Evolutionary conservation across 2,329 filamentous ascomycete species (phyloP).

Genomic region (Ustilaginoidea virens): DNA sequence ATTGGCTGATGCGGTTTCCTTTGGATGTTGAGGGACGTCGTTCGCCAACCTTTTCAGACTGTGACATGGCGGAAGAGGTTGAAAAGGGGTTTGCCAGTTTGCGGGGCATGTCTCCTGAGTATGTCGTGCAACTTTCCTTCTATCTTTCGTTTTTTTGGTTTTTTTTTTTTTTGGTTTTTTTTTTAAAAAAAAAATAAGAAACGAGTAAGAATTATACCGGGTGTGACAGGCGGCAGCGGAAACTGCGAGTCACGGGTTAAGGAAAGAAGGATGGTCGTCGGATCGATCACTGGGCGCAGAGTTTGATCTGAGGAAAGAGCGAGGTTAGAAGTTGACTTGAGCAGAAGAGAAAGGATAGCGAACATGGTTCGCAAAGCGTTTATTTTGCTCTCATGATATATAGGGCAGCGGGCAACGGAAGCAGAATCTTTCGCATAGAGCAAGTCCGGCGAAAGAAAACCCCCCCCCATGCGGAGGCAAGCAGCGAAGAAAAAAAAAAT

Average conservation of each 20-base stretch:
- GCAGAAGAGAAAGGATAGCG: too few species aligned
- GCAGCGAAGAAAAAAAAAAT: too few species aligned
- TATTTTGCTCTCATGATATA: too few species aligned
- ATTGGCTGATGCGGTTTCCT: constrained; percentile 61
- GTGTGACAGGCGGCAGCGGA: not conserved
- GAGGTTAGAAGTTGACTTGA: not conserved
- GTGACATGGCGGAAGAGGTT: constrained; percentile 30
- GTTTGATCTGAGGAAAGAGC: constrained; percentile 1
- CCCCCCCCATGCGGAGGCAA: too few species aligned
- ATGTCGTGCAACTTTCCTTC: too few species aligned
- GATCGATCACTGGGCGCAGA: constrained; percentile 1
- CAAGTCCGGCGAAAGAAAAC: too few species aligned
- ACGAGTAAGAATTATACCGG: too few species aligned
- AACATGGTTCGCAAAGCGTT: too few species aligned
- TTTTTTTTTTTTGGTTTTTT: not conserved
- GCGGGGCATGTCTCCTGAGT: constrained; percentile 42
- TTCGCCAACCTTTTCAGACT: constrained; percentile 34
- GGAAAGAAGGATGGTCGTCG: too few species aligned
- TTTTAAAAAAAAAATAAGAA: not conserved
- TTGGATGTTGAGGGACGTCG: constrained; percentile 49
- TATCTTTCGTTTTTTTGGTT: too few species aligned
- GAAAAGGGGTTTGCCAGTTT: constrained; percentile 42
- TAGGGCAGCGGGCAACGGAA: too few species aligned
- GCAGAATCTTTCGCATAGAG: too few species aligned
- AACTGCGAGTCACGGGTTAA: constrained; percentile 1